These are phyloP conservation scores for Phaeosphaeria sp. DNA, from an alignment of 2,329 filamentous ascomycete genomes.

Conservation along the genomic window DNA sequence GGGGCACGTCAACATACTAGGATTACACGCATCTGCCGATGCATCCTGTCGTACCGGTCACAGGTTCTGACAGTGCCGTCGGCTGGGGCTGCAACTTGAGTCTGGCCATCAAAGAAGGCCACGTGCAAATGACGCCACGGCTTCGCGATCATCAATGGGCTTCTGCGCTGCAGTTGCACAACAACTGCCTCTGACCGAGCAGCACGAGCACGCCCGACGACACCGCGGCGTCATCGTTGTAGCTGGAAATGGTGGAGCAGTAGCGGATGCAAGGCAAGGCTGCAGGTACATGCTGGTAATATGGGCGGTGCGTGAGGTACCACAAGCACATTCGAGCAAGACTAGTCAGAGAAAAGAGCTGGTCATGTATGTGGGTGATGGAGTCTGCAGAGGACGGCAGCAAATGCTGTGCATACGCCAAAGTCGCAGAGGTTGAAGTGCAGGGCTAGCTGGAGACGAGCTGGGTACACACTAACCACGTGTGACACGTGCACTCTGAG, in stretches of 20 bases:
- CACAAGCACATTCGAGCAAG: neutral
- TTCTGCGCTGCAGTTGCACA: neutral
- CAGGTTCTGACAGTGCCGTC: conserved; percentile 1
- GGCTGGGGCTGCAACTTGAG: neutral
- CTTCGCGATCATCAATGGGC: neutral
- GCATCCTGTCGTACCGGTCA: conserved; percentile 2
- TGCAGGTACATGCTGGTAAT: neutral
- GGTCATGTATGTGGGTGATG: neutral
- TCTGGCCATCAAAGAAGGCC: neutral
- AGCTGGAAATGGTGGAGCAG: neutral
- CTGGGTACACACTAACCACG: neutral
- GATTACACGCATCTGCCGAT: conserved; percentile 1
- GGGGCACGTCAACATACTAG: neutral
- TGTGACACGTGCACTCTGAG: neutral
- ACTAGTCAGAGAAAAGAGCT: neutral
- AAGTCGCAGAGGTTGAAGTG: neutral
- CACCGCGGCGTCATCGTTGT: neutral
- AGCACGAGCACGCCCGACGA: neutral
- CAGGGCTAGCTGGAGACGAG: neutral
- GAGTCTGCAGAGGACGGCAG: neutral
- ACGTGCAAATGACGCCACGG: neutral
- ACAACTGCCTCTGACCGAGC: neutral
- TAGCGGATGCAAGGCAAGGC: neutral
- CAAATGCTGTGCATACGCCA: neutral
- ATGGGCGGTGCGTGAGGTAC: neutral